A percentile compares a stretch with the other conserved stretches of the same genome.
Evolutionary conservation across 75 land plant species (phyloP).

Genomic region (Isoetes taiwanensis): DNA sequence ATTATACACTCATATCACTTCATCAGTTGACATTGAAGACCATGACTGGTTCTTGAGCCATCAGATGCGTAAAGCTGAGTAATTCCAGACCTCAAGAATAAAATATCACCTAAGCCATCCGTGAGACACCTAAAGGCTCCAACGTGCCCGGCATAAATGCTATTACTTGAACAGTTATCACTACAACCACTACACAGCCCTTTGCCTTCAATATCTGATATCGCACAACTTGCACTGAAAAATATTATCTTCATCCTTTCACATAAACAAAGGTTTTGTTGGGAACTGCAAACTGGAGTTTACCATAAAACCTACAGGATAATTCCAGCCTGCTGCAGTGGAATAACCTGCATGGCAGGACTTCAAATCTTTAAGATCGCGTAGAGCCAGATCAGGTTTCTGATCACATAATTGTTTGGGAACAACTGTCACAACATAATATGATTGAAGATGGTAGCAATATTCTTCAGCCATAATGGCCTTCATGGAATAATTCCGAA

Average conservation of each 20-base stretch:
- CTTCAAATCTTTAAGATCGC: conserved; percentile 18
- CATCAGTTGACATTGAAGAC: conserved; percentile 28
- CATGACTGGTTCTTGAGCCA: conserved; percentile 24
- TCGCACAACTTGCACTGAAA: conserved; percentile 32
- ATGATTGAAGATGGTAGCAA: conserved; percentile 14
- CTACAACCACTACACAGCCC: conserved; percentile 31
- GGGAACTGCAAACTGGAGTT: not conserved
- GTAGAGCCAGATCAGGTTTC: conserved; percentile 12
- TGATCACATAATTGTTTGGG: conserved; percentile 13
- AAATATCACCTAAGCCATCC: conserved; percentile 30
- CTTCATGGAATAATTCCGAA: conserved; percentile 33
- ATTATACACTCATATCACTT: conserved; percentile 23
- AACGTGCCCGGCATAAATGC: conserved; percentile 14
- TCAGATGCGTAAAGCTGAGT: conserved; percentile 23
- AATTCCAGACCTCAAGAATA: conserved; percentile 28
- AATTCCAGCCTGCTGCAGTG: conserved; percentile 37
- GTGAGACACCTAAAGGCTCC: conserved; percentile 35
- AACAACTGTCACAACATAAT: conserved; percentile 29
- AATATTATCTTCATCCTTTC: conserved; percentile 11
- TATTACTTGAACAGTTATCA: conserved; percentile 18
- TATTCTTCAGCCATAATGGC: conserved; percentile 29
- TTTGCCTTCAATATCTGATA: conserved; percentile 19
- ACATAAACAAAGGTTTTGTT: not conserved
- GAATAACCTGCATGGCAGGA: conserved; percentile 33
- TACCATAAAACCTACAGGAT: conserved; percentile 16